phyloP scores from a whole-genome alignment of 129 eudicot species.

The Chrysanthemum makinoi region DNA sequence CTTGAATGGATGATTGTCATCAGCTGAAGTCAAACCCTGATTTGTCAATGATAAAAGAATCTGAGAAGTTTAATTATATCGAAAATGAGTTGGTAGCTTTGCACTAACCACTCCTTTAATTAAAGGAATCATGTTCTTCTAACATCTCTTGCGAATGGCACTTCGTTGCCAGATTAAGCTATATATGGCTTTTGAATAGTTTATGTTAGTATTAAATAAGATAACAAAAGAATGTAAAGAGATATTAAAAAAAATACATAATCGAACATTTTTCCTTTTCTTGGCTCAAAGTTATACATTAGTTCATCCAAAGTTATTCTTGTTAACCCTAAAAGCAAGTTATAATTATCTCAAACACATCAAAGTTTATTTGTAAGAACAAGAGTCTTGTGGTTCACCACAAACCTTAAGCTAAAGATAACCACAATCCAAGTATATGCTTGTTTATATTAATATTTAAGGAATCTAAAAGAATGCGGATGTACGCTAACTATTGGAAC shows the following conservation, averaged over 20 bases:
- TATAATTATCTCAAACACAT: conserved; percentile 16
- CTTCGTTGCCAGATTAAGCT: conserved; percentile 38
- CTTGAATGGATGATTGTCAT: conserved; percentile 15
- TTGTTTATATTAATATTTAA: conserved; percentile 19
- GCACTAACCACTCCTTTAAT: conserved; percentile 38
- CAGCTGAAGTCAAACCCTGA: conserved; percentile 23
- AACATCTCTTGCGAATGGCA: conserved; percentile 37
- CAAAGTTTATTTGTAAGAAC: conserved; percentile 12
- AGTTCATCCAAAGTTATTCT: conserved; percentile 33
- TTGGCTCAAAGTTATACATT: conserved; percentile 28
- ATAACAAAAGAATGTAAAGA: neutral
- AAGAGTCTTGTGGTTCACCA: conserved; percentile 27
- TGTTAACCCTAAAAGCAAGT: conserved; percentile 31
- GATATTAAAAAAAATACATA: neutral
- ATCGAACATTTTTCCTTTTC: conserved; percentile 23
- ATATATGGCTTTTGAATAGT: conserved; percentile 27
- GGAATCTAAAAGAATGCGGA: conserved; percentile 15
- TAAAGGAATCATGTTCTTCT: conserved; percentile 37
- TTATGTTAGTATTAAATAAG: conserved; percentile 13
- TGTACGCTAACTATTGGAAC: conserved; percentile 4
- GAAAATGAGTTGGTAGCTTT: conserved; percentile 35
- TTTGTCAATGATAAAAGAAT: neutral
- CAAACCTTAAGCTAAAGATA: conserved; percentile 23
- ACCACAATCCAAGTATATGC: conserved; percentile 18
- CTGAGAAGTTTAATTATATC: conserved; percentile 21